Evolutionary conservation across 345 rosid species (phyloP).

Genomic region (Kernera saxatilis): DNA sequence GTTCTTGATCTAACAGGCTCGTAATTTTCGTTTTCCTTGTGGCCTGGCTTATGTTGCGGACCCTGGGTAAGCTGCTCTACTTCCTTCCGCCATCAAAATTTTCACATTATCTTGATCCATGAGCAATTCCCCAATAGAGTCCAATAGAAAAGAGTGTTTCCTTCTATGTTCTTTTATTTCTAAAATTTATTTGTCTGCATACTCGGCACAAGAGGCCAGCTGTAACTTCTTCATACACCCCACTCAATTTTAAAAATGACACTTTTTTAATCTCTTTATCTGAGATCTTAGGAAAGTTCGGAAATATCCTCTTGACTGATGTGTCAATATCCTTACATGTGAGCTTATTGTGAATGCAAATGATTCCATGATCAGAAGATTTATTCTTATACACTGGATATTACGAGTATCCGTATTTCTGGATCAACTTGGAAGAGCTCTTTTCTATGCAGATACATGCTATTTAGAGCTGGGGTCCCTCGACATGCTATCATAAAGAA

Average conservation of each 20-base stretch:
- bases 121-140: neutral
- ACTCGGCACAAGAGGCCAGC: neutral
- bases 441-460: conserved; percentile 67
- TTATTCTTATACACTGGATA: neutral
- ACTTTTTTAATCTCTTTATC: neutral
- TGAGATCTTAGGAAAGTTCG: neutral
- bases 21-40: conserved; percentile 84
- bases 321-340: conserved; percentile 1
- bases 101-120: conserved; percentile 6
- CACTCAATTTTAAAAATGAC: neutral
- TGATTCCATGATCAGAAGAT: neutral
- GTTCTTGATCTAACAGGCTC: conserved; percentile 57
- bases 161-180: neutral
- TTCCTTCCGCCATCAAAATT: conserved; percentile 4
- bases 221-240: neutral
- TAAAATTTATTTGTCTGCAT: neutral
- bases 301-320: neutral
- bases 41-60: conserved; percentile 89
- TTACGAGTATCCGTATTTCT: neutral
- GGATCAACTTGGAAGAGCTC: conserved; percentile 7
- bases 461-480: conserved; percentile 92
- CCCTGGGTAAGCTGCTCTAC: conserved; percentile 66
- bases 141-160: neutral
- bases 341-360: conserved; percentile 16
- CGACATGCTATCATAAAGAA: conserved; percentile 92